Evolutionary conservation across 192 early-diverging fungal genomes (phyloP), one percentile per base, ranked within the genome.

Genomic region (Endogone sp.): DNA sequence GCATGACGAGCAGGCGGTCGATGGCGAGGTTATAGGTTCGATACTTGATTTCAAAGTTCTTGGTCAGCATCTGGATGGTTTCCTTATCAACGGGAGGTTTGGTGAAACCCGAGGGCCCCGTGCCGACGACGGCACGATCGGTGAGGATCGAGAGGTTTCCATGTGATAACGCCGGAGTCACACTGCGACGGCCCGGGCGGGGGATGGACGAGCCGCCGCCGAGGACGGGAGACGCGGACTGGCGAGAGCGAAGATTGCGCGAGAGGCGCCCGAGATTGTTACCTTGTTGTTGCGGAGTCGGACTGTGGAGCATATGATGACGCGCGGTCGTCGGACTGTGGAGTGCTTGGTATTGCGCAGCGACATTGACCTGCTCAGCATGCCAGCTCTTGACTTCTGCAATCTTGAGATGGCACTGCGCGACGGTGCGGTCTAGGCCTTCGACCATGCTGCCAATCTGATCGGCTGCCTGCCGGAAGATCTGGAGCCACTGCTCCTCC

Each of bases 361-460:
- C n/a, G n/a, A n/a, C n/a, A n/a, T n/a, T n/a, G n/a, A n/a, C n/a
- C 21, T 30, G 28, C 37, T 49, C 37, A 11, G 6, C 9, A 6
- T 49, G 37, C 37, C 37, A 49, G 6, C 9, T 49, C 37, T 49
- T 49, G 0, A 49, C 16, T 75, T 77, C 9, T 11, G 37, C 37
- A 49, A 49, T 49, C 37, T 11, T 49, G 37, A 49, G 37, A 20
- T 80, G 73, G 59, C 85, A 87, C 56, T 87, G 83, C 21, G 60
- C 55, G n/a, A 85, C 78, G 4, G 80, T 81, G 10, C 82, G 75
- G 56, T 87, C 85, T 54, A 87, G 73, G 6, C 75, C 76, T 37
- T 85, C 83, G 73, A 87, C 84, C 83, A 87, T 85, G 13, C 66
- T 74, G 66, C 79, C 80, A n/a, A 82, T 83, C 60, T 87, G 82